Percentiles rank a stretch among this genome's conserved stretches.
Evolutionary conservation across 768 basidiomycete species (phyloP).

Genomic region (Auricularia cornea): DNA sequence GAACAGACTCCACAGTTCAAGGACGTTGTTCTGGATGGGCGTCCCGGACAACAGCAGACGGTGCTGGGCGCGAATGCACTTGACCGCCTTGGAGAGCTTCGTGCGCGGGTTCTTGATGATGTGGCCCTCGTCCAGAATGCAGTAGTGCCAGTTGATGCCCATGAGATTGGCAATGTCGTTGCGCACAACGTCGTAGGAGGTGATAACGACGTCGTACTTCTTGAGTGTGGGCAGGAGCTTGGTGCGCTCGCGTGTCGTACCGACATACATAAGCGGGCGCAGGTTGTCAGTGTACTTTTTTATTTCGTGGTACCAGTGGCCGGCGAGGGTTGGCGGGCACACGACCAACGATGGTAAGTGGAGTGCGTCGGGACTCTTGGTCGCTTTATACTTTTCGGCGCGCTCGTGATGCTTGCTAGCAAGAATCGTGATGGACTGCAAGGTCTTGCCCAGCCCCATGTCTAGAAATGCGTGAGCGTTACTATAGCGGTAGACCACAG

Average conservation of each 20-base stretch:
- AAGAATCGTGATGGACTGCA: slow-evolving; percentile 96
- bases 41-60: slow-evolving; percentile 93
- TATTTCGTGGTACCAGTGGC: slow-evolving; percentile 99
- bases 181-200: slow-evolving; percentile 94
- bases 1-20: slow-evolving; percentile 97
- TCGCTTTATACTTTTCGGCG: slow-evolving; percentile 53
- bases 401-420: slow-evolving; percentile 91
- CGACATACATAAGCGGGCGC: slow-evolving; percentile 80
- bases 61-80: slow-evolving; percentile 82
- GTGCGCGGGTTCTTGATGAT: slow-evolving; percentile 99
- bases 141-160: slow-evolving; percentile 82
- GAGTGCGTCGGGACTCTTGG: slow-evolving; percentile 62
- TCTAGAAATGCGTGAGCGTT: slow-evolving; percentile 40
- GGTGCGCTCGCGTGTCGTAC: slow-evolving; percentile 73
- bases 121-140: slow-evolving; percentile 96
- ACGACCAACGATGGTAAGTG: slow-evolving; percentile 92
- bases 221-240: slow-evolving; percentile 56
- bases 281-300: slow-evolving; percentile 84
- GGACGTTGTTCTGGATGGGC: slow-evolving; percentile 97
- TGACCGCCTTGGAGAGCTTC: slow-evolving; percentile 94
- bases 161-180: slow-evolving; percentile 80
- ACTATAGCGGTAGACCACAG: neutral
- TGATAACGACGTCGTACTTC: slow-evolving; percentile 84
- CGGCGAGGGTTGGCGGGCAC: slow-evolving; percentile 94
- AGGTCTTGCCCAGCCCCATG: slow-evolving; percentile 97